Evolutionary conservation across 495 filamentous ascomycete species (phyloP).

Genomic region (Xylaria curta): DNA sequence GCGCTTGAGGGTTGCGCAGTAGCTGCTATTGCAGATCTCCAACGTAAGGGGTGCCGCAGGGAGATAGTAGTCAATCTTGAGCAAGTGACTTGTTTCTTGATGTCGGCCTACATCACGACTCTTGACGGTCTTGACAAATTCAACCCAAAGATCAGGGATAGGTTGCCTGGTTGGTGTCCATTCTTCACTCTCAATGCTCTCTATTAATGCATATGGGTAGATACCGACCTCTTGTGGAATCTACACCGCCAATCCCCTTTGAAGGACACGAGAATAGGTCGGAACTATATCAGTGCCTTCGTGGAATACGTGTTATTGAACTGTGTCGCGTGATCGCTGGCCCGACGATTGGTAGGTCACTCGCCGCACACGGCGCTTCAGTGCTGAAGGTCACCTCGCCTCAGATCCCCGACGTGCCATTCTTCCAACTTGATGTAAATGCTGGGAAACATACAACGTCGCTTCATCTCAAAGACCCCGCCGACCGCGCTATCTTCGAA

Average conservation of each 20-base stretch:
- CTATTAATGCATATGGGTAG: constrained; percentile 45
- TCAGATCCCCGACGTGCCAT: constrained; percentile 72
- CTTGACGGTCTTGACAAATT: constrained; percentile 72
- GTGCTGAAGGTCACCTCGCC: constrained; percentile 76
- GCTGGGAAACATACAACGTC: constrained; percentile 64
- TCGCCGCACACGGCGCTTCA: constrained; percentile 71
- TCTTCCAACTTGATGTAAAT: constrained; percentile 83
- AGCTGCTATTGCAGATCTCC: constrained; percentile 66
- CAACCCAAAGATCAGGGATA: constrained; percentile 63
- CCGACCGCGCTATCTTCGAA: constrained; percentile 61
- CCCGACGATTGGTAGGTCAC: constrained; percentile 68
- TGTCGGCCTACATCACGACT: constrained; percentile 74
- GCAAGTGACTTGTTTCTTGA: constrained; percentile 68
- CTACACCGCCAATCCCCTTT: constrained; percentile 63
- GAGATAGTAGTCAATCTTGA: constrained; percentile 67
- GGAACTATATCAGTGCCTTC: constrained; percentile 59
- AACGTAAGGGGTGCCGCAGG: constrained; percentile 40
- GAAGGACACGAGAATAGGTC: constrained; percentile 43
- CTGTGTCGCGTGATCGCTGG: constrained; percentile 70
- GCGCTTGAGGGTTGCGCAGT: constrained; percentile 72
- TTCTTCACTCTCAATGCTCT: not conserved
- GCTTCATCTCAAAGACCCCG: constrained; percentile 63
- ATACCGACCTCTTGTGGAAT: constrained; percentile 68
- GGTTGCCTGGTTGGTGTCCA: constrained; percentile 63
- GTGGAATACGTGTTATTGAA: constrained; percentile 66